Conservation (phyloP, 441 rosid genomes). For the Raphanus hybrid region DNA sequence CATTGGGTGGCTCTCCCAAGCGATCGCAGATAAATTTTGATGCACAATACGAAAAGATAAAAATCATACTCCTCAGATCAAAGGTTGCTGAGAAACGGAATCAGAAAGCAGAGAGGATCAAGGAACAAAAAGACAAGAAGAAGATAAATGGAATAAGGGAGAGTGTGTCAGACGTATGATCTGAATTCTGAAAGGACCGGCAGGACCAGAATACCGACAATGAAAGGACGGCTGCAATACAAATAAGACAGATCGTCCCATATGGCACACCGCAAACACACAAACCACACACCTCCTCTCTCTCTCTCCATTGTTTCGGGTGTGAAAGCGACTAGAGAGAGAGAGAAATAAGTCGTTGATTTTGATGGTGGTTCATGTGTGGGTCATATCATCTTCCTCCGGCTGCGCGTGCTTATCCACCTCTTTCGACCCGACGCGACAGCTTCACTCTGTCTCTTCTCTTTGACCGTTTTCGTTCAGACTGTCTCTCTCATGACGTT, state of each 20-base stretch:
- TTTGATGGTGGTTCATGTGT: constrained; percentile 33
- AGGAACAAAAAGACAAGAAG: constrained; percentile 33
- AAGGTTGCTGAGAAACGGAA: constrained; percentile 2
- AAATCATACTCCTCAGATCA: constrained; percentile 12
- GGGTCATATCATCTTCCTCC: constrained; percentile 34
- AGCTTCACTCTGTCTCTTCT: constrained; percentile 32
- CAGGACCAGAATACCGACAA: constrained; percentile 31
- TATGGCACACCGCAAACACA: constrained; percentile 28
- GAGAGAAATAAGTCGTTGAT: constrained; percentile 31
- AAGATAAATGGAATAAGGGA: constrained; percentile 13
- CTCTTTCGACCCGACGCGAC: constrained; percentile 37
- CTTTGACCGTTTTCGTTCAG: constrained; percentile 26
- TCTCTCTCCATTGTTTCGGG: constrained; percentile 23
- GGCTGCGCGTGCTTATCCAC: constrained; percentile 44
- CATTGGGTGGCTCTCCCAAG: constrained; percentile 15
- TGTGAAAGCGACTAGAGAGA: constrained; percentile 44
- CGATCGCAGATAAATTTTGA: neutral
- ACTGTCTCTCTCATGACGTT: neutral
- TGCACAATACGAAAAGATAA: constrained; percentile 2
- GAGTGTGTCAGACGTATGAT: neutral
- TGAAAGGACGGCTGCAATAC: constrained; percentile 42
- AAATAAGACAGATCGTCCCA: constrained; percentile 36
- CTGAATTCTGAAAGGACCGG: constrained; percentile 4
- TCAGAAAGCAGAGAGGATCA: constrained; percentile 17
- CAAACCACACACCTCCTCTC: constrained; percentile 30